A percentile compares a stretch with the other conserved stretches of the same genome.
phyloP scores from a whole-genome alignment of 2,329 filamentous ascomycete species.

The Colletotrichum kahawae region DNA sequence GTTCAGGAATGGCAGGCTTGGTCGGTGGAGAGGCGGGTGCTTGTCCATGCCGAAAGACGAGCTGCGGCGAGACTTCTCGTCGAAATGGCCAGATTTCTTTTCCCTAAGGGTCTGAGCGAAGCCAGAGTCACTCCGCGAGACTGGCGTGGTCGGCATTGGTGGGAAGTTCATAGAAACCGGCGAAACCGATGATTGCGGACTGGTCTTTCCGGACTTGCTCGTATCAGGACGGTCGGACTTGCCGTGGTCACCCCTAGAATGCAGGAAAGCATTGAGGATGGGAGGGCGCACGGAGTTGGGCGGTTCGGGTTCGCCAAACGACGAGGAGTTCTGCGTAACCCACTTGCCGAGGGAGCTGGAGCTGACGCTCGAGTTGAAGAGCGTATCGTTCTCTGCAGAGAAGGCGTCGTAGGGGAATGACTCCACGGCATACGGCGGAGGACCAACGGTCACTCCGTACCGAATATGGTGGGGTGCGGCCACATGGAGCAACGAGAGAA shows the following conservation, averaged over 20 bases:
- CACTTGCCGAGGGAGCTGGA: slow-evolving; percentile 81
- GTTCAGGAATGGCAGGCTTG: slow-evolving; percentile 76
- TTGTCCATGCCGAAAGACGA: slow-evolving; percentile 89
- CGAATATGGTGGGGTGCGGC: slow-evolving; percentile 89
- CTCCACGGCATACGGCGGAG: slow-evolving; percentile 91
- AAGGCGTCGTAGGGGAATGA: slow-evolving; percentile 91
- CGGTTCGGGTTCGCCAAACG: slow-evolving; percentile 75
- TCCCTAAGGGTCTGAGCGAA: slow-evolving; percentile 89
- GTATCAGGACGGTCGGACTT: slow-evolving; percentile 80
- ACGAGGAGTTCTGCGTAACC: slow-evolving; percentile 86
- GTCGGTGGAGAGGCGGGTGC: slow-evolving; percentile 69
- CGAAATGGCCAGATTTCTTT: slow-evolving; percentile 93
- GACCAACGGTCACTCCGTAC: slow-evolving; percentile 85
- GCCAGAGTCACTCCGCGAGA: slow-evolving; percentile 91
- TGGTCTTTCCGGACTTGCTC: slow-evolving; percentile 66
- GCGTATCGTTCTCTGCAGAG: slow-evolving; percentile 80
- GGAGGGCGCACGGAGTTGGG: slow-evolving; percentile 59
- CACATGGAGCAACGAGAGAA: slow-evolving; percentile 84
- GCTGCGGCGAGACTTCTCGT: slow-evolving; percentile 81
- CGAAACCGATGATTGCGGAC: slow-evolving; percentile 70
- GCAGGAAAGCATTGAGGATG: slow-evolving; percentile 90
- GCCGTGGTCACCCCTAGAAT: slow-evolving; percentile 70
- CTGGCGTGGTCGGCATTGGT: slow-evolving; percentile 74
- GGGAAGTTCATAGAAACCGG: slow-evolving; percentile 82
- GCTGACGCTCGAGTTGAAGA: slow-evolving; percentile 76